Base-by-base conservation (phyloP, 2,329 filamentous ascomycete genomes). In the Calonectria pteridis region DNA sequence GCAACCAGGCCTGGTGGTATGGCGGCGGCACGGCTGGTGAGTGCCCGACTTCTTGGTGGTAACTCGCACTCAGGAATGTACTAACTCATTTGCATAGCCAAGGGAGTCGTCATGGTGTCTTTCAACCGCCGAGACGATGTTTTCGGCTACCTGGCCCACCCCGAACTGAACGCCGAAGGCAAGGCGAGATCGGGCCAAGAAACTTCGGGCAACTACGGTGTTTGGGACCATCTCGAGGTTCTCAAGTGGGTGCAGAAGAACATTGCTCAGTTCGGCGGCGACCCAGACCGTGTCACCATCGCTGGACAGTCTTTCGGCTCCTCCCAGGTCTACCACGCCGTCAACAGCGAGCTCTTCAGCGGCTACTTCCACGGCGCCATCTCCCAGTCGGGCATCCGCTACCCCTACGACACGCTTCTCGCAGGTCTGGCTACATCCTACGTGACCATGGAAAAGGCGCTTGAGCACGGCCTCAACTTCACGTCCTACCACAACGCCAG, bases 291-390 rank as follows among this genome's bases (percentile, higher is more conserved):
- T 20, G 51, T 72, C 43, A 72, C 69, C 53, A 59, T 72, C 18
- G 51, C 51, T 5, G 64, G 69, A 3, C 69, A 72, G 23, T 72
- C 69, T 0, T 55, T 59, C 26, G 69, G 69, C 18, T 72, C 69
- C 2, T 31, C 63, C 7, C 46, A 67, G 37, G 49, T 64, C 28
- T 74, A 74, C 62, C 72, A 74, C 46, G 49, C 55, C 23, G 37
- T 74, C 33, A 74, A 74, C 64, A 74, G 72, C 35, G 51, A 55
- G 31, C 58, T 74, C 16, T 51, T 64, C 49, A 58, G 29, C 26
- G 72, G 72, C 18, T 49, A 63, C 29, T 67, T 74, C 29, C 53
- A 63, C 33, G 68, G 72, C n/a, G 72, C 63, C 49, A 74, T 74
- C 23, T 59, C 55, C 33, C 67, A 74, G 51, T 67, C 58, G 7